A percentile compares a stretch with the other conserved stretches of the same genome.
These are phyloP conservation scores for Fusarium fujikuroi DNA, from an alignment of 2,329 filamentous ascomycete species.

Conservation along the genomic window DNA sequence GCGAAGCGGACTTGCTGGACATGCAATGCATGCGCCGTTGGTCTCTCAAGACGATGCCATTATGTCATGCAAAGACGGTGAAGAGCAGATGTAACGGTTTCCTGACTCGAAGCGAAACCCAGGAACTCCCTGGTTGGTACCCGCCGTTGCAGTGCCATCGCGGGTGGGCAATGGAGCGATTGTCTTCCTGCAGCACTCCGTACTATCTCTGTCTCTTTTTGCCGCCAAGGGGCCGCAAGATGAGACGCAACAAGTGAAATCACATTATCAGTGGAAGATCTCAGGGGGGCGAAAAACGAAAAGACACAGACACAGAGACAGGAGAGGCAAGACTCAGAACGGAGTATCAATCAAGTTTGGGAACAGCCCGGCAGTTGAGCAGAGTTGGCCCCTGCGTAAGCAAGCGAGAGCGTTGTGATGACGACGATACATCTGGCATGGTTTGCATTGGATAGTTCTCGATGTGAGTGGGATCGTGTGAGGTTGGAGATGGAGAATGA, in stretches of 20 bases:
- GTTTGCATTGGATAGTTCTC: slow-evolving; percentile 12
- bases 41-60: background rate
- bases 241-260: slow-evolving; percentile 21
- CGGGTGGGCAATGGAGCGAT: slow-evolving; percentile 38
- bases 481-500: slow-evolving; percentile 1
- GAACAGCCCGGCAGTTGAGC: slow-evolving; percentile 26
- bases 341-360: slow-evolving; percentile 10
- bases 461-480: slow-evolving; percentile 11
- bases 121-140: slow-evolving; percentile 24
- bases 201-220: slow-evolving; percentile 24
- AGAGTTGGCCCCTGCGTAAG: slow-evolving; percentile 22
- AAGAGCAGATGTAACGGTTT: slow-evolving; percentile 19
- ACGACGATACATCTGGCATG: slow-evolving; percentile 13
- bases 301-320: background rate
- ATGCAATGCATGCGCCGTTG: background rate
- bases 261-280: slow-evolving; percentile 22
- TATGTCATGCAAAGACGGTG: slow-evolving; percentile 30
- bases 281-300: slow-evolving; percentile 21
- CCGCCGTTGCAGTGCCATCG: slow-evolving; percentile 39
- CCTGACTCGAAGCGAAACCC: slow-evolving; percentile 15
- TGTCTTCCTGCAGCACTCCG: slow-evolving; percentile 6
- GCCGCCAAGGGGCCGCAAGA: slow-evolving; percentile 24
- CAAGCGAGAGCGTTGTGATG: slow-evolving; percentile 17
- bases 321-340: background rate
- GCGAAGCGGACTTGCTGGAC: slow-evolving; percentile 5